Evolutionary conservation across 805 yeast genomes (phyloP), one percentile per base, ranked within the genome.

Genomic region (Ogataea chonburiensis): DNA sequence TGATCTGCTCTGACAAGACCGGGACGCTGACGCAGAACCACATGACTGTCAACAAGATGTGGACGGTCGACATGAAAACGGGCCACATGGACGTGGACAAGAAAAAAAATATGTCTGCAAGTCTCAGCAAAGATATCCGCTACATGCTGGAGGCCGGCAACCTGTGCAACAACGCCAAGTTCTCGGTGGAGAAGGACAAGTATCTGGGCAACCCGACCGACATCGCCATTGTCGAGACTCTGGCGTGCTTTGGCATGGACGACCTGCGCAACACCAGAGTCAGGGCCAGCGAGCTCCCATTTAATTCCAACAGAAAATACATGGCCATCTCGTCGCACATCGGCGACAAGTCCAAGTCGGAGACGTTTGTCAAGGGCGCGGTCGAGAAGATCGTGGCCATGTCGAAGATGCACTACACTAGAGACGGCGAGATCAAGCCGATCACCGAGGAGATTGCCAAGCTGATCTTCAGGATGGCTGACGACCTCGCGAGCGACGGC

Each of bases 161-260:
- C 49, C 57, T 83, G 31, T 85, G 93, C 66, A 85, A 85, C 64
- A 85, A 85, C 55, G 76, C 88, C 10, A 71, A 75, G 43, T 84
- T 64, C 47, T 81, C 89, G 0, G 64, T 63, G 27, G 94, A 84
- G 51, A 75, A 72, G 54, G 83, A 76, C 40, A 79, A 75, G 54
- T 82, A 64, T 53, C 75, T 85, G 30, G 98, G 98, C 17, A 93
- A 91, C 60, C 95, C 98, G 24, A 87, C 96, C 10, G 98, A 93
- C 64, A 79, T 89, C 49, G 98, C 98, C 0, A 67, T 93, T 27
- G 68, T 88, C 38, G 96, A 86, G 60, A 75, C 78, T 21, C 66
- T 88, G 38, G 66, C 76, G 5, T 75, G 73, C 40, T 87, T 88
- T 61, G 85, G 81, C 3, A 55, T 86, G 31, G 77, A 75, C 5